phyloP scores from a whole-genome alignment of 2,329 filamentous ascomycete species.

The Furcasterigmium sp. region DNA sequence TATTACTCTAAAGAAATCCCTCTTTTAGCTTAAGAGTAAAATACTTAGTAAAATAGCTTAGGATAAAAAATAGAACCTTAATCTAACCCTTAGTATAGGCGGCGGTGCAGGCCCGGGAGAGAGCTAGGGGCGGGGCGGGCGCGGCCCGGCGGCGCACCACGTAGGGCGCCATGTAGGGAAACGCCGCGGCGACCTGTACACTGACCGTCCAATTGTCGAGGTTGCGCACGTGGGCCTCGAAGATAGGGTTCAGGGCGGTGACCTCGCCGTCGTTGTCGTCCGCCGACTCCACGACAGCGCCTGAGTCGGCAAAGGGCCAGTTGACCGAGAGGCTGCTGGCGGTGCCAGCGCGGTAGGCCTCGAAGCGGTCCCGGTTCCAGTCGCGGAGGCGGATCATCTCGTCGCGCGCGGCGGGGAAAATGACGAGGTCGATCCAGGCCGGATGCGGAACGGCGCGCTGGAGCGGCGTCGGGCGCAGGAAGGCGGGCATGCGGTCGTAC shows the following conservation, averaged over 20 bases:
- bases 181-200: too few relatives aligned
- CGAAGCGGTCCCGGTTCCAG: not conserved
- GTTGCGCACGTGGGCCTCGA: not conserved
- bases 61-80: too few relatives aligned
- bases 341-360: not conserved
- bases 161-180: too few relatives aligned
- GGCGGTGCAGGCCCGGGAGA: too few relatives aligned
- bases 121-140: too few relatives aligned
- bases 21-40: too few relatives aligned
- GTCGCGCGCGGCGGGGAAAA: constrained; percentile 13
- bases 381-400: constrained; percentile 13
- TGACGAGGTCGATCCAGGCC: constrained; percentile 18
- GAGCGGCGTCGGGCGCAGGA: constrained; percentile 15
- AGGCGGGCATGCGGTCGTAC: constrained; percentile 17
- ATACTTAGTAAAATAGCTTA: too few relatives aligned
- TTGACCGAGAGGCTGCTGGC: not conserved
- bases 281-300: not conserved
- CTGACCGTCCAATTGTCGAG: not conserved
- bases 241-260: not conserved
- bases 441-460: constrained; percentile 18
- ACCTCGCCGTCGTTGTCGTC: not conserved
- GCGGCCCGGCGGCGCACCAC: too few relatives aligned
- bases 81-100: too few relatives aligned
- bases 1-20: too few relatives aligned
- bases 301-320: not conserved